A percentile compares a stretch with the other conserved stretches of the same genome.
Conservation (phyloP, 2,329 filamentous ascomycete species). For the Epichloe festucae region DNA sequence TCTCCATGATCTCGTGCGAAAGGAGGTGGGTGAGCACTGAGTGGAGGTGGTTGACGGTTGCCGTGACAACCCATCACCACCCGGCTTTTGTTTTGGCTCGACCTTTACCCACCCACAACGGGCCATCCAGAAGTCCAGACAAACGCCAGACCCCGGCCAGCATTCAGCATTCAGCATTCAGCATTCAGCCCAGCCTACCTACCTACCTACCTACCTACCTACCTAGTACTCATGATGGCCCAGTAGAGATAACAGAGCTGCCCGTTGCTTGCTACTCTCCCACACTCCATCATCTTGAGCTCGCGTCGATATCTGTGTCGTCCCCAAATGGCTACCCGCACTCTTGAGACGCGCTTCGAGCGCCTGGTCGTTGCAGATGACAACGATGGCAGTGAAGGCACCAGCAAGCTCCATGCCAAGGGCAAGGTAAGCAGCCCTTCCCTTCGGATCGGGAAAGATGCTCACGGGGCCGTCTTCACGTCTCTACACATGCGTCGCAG, state of each 20-base stretch:
- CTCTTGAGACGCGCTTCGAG: slow-evolving; percentile 79
- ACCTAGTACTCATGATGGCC: not conserved
- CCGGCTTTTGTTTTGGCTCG: not conserved
- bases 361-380: slow-evolving; percentile 82
- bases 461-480: not conserved
- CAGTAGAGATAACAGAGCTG: not conserved
- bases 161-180: not conserved
- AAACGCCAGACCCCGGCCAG: not conserved
- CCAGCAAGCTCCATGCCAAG: slow-evolving; percentile 47
- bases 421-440: slow-evolving; percentile 50
- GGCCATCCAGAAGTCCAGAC: not conserved
- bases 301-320: not conserved
- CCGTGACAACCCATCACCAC: slow-evolving; percentile 2
- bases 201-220: too few relatives aligned
- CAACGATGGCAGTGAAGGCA: slow-evolving; percentile 49
- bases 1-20: too few relatives aligned
- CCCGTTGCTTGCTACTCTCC: not conserved
- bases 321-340: slow-evolving; percentile 55
- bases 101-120: not conserved
- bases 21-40: too few relatives aligned
- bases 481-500: not conserved
- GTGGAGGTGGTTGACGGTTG: slow-evolving; percentile 1
- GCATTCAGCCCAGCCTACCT: not conserved
- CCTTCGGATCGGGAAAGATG: not conserved
- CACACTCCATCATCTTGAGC: not conserved